phyloP scores from a whole-genome alignment of 2,329 filamentous ascomycete species.

The Colletotrichum sojae region DNA sequence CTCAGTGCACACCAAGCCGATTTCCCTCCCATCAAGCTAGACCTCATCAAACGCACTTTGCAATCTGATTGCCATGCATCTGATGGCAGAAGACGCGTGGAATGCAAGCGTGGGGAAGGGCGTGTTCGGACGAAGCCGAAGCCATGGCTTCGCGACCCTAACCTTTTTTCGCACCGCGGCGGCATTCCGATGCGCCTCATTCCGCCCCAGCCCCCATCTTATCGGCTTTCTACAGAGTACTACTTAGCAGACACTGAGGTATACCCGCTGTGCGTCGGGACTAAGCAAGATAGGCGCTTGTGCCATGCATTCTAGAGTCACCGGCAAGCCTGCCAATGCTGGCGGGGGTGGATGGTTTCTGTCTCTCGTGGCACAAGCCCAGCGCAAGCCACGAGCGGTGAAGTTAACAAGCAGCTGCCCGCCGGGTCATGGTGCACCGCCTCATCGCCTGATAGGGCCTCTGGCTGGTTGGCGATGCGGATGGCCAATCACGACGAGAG shows the following conservation, averaged over 20 bases:
- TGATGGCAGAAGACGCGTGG: not conserved
- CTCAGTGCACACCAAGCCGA: not conserved
- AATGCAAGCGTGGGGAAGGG: not conserved
- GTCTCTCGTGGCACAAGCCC: constrained; percentile 12
- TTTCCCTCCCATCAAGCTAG: not conserved
- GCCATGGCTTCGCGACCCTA: not conserved
- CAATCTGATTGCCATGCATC: not conserved
- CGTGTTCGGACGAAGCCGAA: constrained; percentile 24
- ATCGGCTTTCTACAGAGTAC: not conserved
- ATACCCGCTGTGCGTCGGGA: not conserved
- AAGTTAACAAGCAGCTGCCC: constrained; percentile 20
- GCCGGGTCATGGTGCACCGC: constrained; percentile 16
- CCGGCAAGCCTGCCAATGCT: not conserved
- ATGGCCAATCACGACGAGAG: constrained; percentile 8
- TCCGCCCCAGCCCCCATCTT: not conserved
- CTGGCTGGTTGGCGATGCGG: not conserved
- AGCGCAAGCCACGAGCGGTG: constrained; percentile 35
- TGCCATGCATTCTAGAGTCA: constrained; percentile 10
- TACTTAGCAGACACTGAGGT: no score
- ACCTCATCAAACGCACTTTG: no score
- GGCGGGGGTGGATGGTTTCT: not conserved
- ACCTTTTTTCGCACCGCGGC: not conserved
- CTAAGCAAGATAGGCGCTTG: not conserved
- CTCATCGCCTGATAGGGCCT: constrained; percentile 15
- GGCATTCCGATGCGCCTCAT: constrained; percentile 22